Base-by-base conservation (phyloP, 1,139 yeast species). In the Yamadazyma blattariae region DNA sequence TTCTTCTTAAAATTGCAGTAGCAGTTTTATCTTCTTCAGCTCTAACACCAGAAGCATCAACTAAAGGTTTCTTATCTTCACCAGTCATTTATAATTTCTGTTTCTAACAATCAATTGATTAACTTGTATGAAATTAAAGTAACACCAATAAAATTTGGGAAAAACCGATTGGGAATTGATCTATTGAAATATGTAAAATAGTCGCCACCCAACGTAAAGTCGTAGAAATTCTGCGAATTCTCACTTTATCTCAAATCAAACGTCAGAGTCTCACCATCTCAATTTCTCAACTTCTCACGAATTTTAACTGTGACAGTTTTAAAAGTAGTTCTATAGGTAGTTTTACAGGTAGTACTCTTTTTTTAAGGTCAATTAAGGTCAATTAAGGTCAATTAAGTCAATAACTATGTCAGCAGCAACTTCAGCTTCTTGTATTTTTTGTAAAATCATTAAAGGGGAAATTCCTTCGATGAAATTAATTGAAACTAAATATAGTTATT, bases 1-100 rank as follows among this genome's bases (percentile, higher is more conserved):
- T 94, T 66, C 92, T 79, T 67, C 97, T 85, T 56, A 94, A 74
- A 57, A 94, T 94, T 25, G 98, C 98, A 38, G 98, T 92, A 48
- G 99, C 98, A 38, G 96, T 88, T 46, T 79, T 80, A 61, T 92
- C 97, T 55, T 86, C 96, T 30, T 54, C 56, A 32, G 58, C 44
- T 32, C 65, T 59, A 33, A 66, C 63, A 14, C 75, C 75, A 22
- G 71, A 61, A 40, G 71, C 74, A 49, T 70, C 76, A 49, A 67
- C 57, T 46, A 65, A 62, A 22, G 65, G 61, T 52, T 67, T 67
- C 51, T 66, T 51, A 38, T 57, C 63, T 37, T 50, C 55, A 32
- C 42, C 47, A 26, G 63, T 51, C 66, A 61, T 62, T 22, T n/a
- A 24, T 4, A 13, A 15, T 18, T 12, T 15, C 20, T 17, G 20